Conservation (phyloP, 1,284 basidiomycete genomes). For the Exsudoporus floridanus region DNA sequence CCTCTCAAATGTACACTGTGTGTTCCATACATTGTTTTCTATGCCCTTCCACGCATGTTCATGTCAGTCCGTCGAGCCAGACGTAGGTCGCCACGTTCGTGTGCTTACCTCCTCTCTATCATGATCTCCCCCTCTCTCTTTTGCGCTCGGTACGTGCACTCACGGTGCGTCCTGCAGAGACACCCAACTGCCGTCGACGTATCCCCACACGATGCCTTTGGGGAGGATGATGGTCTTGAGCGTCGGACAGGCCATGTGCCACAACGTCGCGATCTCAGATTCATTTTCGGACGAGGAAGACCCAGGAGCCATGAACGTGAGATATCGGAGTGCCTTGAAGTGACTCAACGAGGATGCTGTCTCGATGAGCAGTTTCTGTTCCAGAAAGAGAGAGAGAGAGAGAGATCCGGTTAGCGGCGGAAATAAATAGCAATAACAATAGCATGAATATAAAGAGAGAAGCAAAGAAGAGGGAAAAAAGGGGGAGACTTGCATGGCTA, state of each 20-base stretch:
- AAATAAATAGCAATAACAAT: too few species aligned
- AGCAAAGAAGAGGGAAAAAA: background rate
- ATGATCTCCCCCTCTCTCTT: background rate
- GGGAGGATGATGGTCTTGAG: conserved; percentile 46
- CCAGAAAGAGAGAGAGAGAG: background rate
- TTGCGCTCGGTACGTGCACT: background rate
- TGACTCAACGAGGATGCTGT: conserved; percentile 26
- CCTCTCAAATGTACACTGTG: too few species aligned
- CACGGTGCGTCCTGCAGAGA: conserved; percentile 19
- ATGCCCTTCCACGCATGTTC: too few species aligned
- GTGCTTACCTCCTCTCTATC: too few species aligned
- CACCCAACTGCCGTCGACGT: conserved; percentile 27
- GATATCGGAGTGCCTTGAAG: conserved; percentile 39
- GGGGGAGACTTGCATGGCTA: conserved; percentile 38
- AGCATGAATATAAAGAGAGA: too few species aligned
- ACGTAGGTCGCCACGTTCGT: too few species aligned
- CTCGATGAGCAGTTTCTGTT: conserved; percentile 35
- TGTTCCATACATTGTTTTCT: too few species aligned
- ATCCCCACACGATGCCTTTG: conserved; percentile 43
- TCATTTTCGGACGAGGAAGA: conserved; percentile 31
- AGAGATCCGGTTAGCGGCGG: background rate
- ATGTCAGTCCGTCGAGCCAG: too few species aligned
- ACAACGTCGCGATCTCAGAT: conserved; percentile 34
- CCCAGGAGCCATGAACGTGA: conserved; percentile 44
- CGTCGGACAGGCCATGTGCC: conserved; percentile 43